Base-by-base conservation (phyloP, 148 eudicot genomes). In the Limonium bicolor region DNA sequence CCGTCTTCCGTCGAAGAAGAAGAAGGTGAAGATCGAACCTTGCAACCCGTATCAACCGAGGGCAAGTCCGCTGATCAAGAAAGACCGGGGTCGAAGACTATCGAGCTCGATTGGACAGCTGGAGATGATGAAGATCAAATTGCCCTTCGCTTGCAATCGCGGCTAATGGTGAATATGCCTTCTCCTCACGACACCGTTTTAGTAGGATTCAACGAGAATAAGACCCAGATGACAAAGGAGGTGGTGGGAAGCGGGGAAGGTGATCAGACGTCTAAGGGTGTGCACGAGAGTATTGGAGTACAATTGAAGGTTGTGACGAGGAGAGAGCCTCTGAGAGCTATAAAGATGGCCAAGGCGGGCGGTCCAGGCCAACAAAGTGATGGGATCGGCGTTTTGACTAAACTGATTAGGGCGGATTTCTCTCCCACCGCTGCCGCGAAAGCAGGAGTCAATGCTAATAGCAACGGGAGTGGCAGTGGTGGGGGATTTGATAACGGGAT, bases 41-140 rank as follows among this genome's bases (percentile, higher is more conserved):
- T 7, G 20, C 7, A 12, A 15, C 18, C 16, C 20, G 40, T 27
- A 6, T 19, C 64, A 6, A 16, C 37, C 50, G 18, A 45, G 29
- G 20, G 23, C 60, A 19, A 35, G 5, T 5, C 17, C 6, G 16
- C 38, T 1, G 77, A 48, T 67, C 69, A 19, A 48, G 76, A n/a
- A 12, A 32, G 21, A 23, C 33, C 41, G 29, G 51, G 54, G 58
- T 36, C 31, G 48, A 70, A 62, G 53, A 48, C 41, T 49, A 71
- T 85, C 36, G 93, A 78, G 38, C 79, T 85, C 13, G 95, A 85
- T 22, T 90, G 99, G 95, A 73, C 68, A n/a, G 82, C 73, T 4
- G 94, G 94, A 0, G 95, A 90, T 13, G 99, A 90, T 14, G 99
- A 90, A 58, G 99, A 85, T 53, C 95, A 85, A 46, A 72, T 78